phyloP scores from a whole-genome alignment of 2,329 filamentous ascomycete genomes.

The Emergomyces orientalis region DNA sequence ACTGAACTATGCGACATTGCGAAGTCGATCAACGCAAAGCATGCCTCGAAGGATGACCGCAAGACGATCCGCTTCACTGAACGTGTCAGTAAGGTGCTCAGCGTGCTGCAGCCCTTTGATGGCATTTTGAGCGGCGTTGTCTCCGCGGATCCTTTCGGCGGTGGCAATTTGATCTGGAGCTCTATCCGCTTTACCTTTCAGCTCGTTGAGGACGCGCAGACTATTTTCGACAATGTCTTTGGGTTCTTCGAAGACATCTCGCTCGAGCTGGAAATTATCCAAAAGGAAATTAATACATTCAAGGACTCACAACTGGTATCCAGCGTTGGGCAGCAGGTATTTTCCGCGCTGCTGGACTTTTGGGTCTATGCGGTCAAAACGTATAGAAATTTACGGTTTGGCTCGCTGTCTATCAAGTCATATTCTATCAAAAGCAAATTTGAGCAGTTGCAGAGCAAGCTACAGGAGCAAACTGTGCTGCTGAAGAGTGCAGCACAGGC shows the following conservation, averaged over 20 bases:
- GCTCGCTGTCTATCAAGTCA: constrained; percentile 4
- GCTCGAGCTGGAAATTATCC: constrained; percentile 8
- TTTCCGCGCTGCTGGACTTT: constrained; percentile 5
- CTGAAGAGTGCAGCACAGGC: constrained; percentile 9
- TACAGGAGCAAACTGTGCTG: constrained; percentile 1
- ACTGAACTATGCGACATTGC: constrained; percentile 5
- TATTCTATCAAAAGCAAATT: constrained; percentile 10
- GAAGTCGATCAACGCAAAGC: constrained; percentile 17
- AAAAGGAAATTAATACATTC: constrained; percentile 8
- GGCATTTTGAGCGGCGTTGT: constrained; percentile 3
- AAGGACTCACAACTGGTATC: constrained; percentile 3
- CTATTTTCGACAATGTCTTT: constrained; percentile 8
- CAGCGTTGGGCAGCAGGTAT: constrained; percentile 5
- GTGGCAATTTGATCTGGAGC: constrained; percentile 10
- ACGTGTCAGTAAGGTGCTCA: background rate
- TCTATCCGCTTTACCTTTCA: constrained; percentile 8
- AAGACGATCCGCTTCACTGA: constrained; percentile 16
- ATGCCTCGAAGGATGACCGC: constrained; percentile 25
- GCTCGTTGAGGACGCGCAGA: constrained; percentile 4
- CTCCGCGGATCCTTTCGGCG: background rate
- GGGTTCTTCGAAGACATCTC: constrained; percentile 9
- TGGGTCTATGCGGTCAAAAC: constrained; percentile 10
- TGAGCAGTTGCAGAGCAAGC: constrained; percentile 6
- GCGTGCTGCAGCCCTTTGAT: constrained; percentile 6
- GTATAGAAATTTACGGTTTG: constrained; percentile 8